A percentile compares a stretch with the other conserved stretches of the same genome.
Conservation (phyloP, 75 land plant species). For the Pinus albicaulis region DNA sequence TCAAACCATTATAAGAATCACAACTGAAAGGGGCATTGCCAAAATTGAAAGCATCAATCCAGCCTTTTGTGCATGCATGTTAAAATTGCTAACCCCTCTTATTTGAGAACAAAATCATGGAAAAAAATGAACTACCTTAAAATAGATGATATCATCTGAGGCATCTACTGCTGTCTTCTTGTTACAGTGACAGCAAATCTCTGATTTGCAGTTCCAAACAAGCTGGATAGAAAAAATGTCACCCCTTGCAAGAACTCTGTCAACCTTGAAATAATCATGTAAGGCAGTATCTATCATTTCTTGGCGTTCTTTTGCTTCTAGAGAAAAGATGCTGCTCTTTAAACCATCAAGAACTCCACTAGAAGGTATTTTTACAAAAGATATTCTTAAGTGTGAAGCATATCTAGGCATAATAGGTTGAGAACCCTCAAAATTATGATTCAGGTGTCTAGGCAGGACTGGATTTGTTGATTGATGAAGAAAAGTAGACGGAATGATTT, state of each 20-base stretch:
- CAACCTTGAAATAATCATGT: slow-evolving; percentile 57
- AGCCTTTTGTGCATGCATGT: not conserved
- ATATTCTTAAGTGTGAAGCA: slow-evolving; percentile 63
- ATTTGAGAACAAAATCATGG: not conserved
- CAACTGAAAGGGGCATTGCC: not conserved
- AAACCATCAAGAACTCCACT: slow-evolving; percentile 43
- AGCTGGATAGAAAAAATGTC: slow-evolving; percentile 65
- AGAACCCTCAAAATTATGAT: not conserved
- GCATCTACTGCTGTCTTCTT: not conserved
- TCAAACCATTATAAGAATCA: not conserved
- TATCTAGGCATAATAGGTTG: slow-evolving; percentile 27
- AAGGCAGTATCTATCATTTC: slow-evolving; percentile 70
- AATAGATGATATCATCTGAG: slow-evolving; percentile 29
- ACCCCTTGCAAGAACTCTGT: slow-evolving; percentile 71
- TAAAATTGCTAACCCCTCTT: not conserved
- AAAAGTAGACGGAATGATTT: slow-evolving; percentile 18
- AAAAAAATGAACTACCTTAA: slow-evolving; percentile 40
- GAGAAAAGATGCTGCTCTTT: slow-evolving; percentile 15
- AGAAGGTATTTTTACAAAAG: slow-evolving; percentile 62
- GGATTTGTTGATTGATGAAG: not conserved
- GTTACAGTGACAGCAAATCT: slow-evolving; percentile 36
- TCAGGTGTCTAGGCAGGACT: not conserved
- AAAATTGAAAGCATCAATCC: not conserved
- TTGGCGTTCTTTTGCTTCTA: slow-evolving; percentile 56
- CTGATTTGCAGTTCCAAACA: slow-evolving; percentile 52